Base-by-base conservation (phyloP, 176 grass and related monocot species). In the Dendrocalamus sinicus region DNA sequence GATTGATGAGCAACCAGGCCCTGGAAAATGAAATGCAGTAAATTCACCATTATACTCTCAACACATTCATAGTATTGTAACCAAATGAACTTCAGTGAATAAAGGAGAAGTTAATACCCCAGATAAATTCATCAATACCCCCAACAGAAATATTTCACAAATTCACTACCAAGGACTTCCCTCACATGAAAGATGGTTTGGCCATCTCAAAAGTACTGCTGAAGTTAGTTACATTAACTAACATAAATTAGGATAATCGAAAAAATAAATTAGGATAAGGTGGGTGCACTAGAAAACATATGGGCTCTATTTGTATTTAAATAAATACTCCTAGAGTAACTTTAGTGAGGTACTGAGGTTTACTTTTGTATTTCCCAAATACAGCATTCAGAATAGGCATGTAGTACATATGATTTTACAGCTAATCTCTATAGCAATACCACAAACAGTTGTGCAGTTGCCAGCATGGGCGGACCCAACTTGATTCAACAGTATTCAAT, bases 1-100 rank as follows among this genome's bases (percentile, higher is more conserved):
- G 85, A 99, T 91, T 75, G 96, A 99, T 54, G 96, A 99, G 86
- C 93, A 99, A 59, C 96, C 93, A 74, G 96, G 96, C 61, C 96
- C 93, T 95, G 69, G 6, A 84, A 89, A 55, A 83, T 76, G 45
- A 72, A 70, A 83, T 17, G 32, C 5, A 9, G 8, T 46, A 52
- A 67, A 71, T 24, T 50, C 40, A 86, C 55, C 39, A 76, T 53
- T 70, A 37, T 15, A 57, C 6, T 79, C 12, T 32, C 43, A 55
- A 45, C 32, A 1, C 1, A 22, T 50, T 35, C 7, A 62, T 23
- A 22, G 1, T 1, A 76, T 14, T 83, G 26, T 37, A 58, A 57
- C 28, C n/a, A 70, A 46, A 44, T 60, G 20, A 41, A 54, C n/a
- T 84, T 53, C 1, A 10, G 26, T 73, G 51, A 83, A 6, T 2